phyloP scores from a whole-genome alignment of 73 alveolate genomes.

The Durusdinium trenchii region DNA sequence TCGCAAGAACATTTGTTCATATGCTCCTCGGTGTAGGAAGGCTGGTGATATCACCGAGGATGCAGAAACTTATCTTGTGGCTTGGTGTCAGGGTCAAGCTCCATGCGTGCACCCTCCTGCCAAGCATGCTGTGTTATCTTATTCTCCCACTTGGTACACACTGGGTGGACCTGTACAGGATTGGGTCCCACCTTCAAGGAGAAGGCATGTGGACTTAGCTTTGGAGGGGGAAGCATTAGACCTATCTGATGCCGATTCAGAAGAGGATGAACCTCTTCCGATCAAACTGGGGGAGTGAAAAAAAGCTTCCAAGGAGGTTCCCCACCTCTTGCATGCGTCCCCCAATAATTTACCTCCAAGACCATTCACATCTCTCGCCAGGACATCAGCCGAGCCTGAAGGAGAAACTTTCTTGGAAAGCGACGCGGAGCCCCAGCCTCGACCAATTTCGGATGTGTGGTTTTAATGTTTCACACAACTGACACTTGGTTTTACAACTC shows the following conservation, averaged over 20 bases:
- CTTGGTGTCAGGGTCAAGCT: background rate
- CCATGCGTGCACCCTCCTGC: background rate
- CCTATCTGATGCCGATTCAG: background rate
- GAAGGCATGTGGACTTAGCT: background rate
- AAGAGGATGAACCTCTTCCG: background rate
- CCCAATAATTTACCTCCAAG: too few species aligned
- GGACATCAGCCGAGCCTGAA: background rate
- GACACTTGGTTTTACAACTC: too few species aligned
- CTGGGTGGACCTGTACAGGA: background rate
- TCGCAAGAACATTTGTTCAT: background rate
- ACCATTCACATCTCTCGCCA: too few species aligned
- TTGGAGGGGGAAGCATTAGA: background rate
- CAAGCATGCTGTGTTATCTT: background rate
- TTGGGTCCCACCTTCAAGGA: background rate
- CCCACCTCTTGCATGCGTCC: too few species aligned
- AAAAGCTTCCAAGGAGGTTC: background rate
- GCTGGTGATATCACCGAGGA: background rate
- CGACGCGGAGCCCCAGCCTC: background rate
- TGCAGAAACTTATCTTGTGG: background rate
- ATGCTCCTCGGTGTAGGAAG: background rate
- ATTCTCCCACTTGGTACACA: background rate
- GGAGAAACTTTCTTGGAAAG: background rate
- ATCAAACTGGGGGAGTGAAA: background rate
- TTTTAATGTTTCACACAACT: too few species aligned
- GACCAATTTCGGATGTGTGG: too few species aligned